phyloP scores from a whole-genome alignment of 176 grass and related monocot genomes.

The barley (Hordeum vulgare) region DNA sequence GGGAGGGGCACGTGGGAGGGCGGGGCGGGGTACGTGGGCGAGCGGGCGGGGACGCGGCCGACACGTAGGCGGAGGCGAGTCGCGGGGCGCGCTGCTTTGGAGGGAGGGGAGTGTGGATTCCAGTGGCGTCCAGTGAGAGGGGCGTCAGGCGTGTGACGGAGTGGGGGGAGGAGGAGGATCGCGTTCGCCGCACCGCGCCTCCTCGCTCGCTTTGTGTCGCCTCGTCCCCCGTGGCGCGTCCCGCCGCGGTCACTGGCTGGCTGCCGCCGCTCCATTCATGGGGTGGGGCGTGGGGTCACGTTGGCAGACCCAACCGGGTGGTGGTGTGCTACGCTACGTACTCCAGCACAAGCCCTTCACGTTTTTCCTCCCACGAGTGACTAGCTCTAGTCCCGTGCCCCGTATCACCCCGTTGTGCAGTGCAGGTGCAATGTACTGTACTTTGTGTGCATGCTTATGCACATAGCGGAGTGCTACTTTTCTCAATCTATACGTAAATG shows the following conservation, averaged over 20 bases:
- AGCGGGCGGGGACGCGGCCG: conserved; percentile 43
- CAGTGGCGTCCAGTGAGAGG: background rate
- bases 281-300: conserved; percentile 3
- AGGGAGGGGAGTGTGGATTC: background rate
- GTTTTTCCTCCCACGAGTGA: background rate
- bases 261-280: conserved; percentile 2
- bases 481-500: background rate
- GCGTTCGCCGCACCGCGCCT: conserved; percentile 12
- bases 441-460: background rate
- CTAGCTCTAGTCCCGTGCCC: background rate
- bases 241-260: conserved; percentile 15
- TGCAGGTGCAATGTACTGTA: background rate
- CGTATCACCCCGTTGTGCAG: background rate
- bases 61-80: conserved; percentile 59
- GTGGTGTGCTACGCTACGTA: too few relatives aligned
- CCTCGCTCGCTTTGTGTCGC: conserved; percentile 11
- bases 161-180: background rate
- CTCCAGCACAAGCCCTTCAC: background rate
- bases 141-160: background rate
- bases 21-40: conserved; percentile 74
- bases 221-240: conserved; percentile 27
- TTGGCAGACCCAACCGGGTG: conserved; percentile 9
- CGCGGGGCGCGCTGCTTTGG: conserved; percentile 21
- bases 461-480: background rate
- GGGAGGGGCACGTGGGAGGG: conserved; percentile 58